Percentiles rank a stretch among this genome's conserved stretches.
These are phyloP conservation scores for Naumovozyma baii DNA, from an alignment of 805 yeast genomes.

Conservation along the genomic window DNA sequence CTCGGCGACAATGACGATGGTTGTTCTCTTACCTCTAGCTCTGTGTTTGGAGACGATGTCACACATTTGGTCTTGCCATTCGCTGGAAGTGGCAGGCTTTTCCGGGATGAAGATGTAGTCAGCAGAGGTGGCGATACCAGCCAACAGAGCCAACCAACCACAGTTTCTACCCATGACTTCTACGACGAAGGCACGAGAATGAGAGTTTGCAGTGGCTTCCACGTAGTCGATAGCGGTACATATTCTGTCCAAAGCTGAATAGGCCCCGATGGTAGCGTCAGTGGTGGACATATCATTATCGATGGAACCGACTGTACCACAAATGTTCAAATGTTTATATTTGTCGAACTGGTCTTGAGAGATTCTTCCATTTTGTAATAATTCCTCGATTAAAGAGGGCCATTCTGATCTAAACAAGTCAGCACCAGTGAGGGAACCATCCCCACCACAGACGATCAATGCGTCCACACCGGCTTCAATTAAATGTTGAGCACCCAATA, in stretches of 20 bases:
- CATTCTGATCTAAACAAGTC: slow-evolving; percentile 68
- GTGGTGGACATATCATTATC: slow-evolving; percentile 82
- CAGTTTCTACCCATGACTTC: slow-evolving; percentile 89
- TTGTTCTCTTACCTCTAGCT: slow-evolving; percentile 62
- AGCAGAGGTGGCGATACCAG: slow-evolving; percentile 73
- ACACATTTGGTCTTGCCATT: slow-evolving; percentile 63
- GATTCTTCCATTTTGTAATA: slow-evolving; percentile 39
- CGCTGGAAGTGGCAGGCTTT: slow-evolving; percentile 51
- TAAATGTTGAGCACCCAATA: slow-evolving; percentile 55
- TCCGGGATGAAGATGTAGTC: slow-evolving; percentile 77
- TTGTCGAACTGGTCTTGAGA: slow-evolving; percentile 38
- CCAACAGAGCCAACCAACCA: slow-evolving; percentile 79
- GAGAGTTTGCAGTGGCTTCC: slow-evolving; percentile 77
- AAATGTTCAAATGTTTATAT: slow-evolving; percentile 52
- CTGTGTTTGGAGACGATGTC: slow-evolving; percentile 57
- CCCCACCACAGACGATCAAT: slow-evolving; percentile 73
- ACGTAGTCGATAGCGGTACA: slow-evolving; percentile 66
- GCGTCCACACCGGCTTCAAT: slow-evolving; percentile 68
- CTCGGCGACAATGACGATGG: slow-evolving; percentile 74
- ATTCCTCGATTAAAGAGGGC: slow-evolving; percentile 59
- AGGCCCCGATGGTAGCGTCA: slow-evolving; percentile 75
- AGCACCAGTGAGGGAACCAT: slow-evolving; percentile 76
- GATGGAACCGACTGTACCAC: slow-evolving; percentile 74
- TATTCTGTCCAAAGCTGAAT: slow-evolving; percentile 66
- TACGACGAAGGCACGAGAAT: slow-evolving; percentile 72